phyloP scores from a whole-genome alignment of 306 rosid species.

The Acacia acuminata region DNA sequence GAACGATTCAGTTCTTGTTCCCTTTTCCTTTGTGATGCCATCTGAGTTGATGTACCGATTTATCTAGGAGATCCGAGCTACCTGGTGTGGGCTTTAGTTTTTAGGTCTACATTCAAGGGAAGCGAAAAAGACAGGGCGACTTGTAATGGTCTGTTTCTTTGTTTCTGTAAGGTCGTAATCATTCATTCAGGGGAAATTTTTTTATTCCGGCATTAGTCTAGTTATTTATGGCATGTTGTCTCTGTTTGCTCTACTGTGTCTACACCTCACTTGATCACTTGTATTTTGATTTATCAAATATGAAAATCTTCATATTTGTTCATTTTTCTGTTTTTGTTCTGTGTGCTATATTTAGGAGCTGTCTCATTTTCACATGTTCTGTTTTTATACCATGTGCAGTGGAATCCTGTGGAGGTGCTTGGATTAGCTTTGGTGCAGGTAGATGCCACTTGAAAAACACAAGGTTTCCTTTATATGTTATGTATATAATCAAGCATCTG shows the following conservation, averaged over 20 bases:
- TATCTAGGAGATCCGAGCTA: background rate
- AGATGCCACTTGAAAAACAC: constrained; percentile 72
- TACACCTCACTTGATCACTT: background rate
- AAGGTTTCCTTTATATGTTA: constrained; percentile 34
- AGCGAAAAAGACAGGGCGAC: background rate
- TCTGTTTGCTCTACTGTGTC: background rate
- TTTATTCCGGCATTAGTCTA: constrained; percentile 1
- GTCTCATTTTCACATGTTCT: constrained; percentile 21
- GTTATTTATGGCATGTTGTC: background rate
- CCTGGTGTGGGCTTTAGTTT: background rate
- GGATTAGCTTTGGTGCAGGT: constrained; percentile 32
- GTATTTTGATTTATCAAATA: constrained; percentile 2
- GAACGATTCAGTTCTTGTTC: background rate
- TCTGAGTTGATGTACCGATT: background rate
- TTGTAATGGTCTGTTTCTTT: no score
- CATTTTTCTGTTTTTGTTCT: background rate
- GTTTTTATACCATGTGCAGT: constrained; percentile 39
- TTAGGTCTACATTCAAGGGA: constrained; percentile 4
- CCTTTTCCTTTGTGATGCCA: background rate
- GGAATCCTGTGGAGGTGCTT: constrained; percentile 29
- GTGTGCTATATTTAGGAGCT: background rate
- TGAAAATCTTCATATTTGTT: background rate
- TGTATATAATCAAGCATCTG: constrained; percentile 3
- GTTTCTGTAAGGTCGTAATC: background rate
- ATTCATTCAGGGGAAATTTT: background rate